Conservation (phyloP, 345 rosid genomes). For the Citrus inodora region DNA sequence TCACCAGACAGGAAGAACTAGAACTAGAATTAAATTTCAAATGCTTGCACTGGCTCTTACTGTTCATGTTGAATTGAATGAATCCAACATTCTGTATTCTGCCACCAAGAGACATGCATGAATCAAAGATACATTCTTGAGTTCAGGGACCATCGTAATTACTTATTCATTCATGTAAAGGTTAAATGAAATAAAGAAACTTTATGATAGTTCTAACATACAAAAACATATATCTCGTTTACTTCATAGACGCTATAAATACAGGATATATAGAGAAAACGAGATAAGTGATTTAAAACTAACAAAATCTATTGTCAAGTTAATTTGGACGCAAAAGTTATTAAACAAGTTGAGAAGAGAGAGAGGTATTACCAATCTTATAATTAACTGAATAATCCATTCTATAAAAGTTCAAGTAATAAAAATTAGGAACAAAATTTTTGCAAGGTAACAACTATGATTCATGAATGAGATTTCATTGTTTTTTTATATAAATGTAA, state of each 20-base stretch:
- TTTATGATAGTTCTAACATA: not conserved
- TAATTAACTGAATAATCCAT: not conserved
- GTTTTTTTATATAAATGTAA: not conserved
- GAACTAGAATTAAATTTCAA: not conserved
- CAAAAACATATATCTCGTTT: too few relatives aligned
- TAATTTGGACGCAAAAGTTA: not conserved
- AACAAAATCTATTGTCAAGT: not conserved
- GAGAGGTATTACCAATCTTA: not conserved
- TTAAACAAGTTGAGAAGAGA: not conserved
- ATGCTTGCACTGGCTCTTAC: not conserved
- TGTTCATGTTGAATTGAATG: not conserved
- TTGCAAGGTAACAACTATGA: not conserved
- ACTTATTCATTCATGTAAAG: not conserved
- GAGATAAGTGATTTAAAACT: not conserved
- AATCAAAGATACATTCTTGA: not conserved
- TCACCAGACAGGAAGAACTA: not conserved
- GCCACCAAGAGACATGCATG: not conserved
- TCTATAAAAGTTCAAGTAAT: not conserved
- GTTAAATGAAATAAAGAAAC: not conserved
- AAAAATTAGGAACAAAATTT: not conserved
- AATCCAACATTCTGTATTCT: not conserved
- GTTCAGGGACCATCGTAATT: not conserved
- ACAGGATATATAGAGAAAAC: too few relatives aligned
- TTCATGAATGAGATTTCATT: not conserved
- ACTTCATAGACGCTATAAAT: too few relatives aligned